These are phyloP conservation scores for Abrus precatorius DNA, from an alignment of 306 rosid genomes.

Conservation along the genomic window DNA sequence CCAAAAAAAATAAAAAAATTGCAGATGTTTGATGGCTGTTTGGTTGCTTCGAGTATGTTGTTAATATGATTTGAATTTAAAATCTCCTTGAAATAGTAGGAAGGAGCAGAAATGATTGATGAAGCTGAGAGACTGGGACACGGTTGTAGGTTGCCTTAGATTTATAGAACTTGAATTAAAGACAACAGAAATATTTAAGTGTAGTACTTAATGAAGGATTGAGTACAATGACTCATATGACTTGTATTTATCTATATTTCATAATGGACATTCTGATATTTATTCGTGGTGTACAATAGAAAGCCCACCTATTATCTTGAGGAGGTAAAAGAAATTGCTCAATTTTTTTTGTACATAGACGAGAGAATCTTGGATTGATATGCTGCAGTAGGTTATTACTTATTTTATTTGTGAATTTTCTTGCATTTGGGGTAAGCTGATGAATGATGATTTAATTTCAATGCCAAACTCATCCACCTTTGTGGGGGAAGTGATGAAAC, in stretches of 20 bases:
- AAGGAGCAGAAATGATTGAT: not conserved
- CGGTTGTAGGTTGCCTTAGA: not conserved
- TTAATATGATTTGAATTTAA: not conserved
- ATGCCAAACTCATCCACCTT: not conserved
- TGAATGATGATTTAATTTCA: not conserved
- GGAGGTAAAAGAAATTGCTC: not conserved
- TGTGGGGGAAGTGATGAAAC: not conserved
- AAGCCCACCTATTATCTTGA: not conserved
- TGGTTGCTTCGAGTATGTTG: slow-evolving; percentile 20
- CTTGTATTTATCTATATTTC: not conserved
- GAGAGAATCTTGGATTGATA: not conserved
- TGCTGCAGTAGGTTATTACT: not conserved
- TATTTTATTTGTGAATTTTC: not conserved
- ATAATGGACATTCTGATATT: not conserved
- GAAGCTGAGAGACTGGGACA: not conserved
- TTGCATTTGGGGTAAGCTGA: not conserved
- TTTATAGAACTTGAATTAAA: slow-evolving; percentile 5
- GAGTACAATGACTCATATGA: not conserved
- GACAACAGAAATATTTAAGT: not conserved
- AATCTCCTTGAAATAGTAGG: not conserved
- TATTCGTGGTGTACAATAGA: not conserved
- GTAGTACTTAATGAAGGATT: not conserved
- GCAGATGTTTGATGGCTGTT: not conserved
- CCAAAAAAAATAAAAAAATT: not conserved
- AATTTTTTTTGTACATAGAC: not conserved